These are phyloP conservation scores for Aeminium ludgeri DNA, from an alignment of 495 filamentous ascomycete species.

Conservation along the genomic window DNA sequence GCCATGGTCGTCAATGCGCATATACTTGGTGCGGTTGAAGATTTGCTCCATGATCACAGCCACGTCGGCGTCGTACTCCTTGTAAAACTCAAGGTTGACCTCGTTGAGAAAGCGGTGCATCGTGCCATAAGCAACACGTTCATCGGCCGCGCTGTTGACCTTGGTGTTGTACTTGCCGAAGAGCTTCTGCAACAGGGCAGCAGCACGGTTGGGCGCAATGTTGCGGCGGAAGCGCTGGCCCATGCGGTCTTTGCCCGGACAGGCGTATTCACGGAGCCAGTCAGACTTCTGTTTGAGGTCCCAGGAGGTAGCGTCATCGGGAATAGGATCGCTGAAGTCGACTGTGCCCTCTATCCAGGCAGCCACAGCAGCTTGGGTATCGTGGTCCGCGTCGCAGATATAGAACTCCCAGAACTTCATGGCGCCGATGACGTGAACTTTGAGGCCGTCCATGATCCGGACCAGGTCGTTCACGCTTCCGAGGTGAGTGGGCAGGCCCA, in stretches of 20 bases:
- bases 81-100: slow-evolving; percentile 72
- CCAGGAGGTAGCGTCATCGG: slow-evolving; percentile 40
- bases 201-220: slow-evolving; percentile 49
- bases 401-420: slow-evolving; percentile 90
- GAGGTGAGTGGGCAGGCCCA: slow-evolving; percentile 60
- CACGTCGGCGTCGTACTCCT: slow-evolving; percentile 75
- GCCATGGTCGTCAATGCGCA: slow-evolving; percentile 77
- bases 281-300: slow-evolving; percentile 43
- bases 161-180: slow-evolving; percentile 46
- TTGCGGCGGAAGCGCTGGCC: slow-evolving; percentile 60
- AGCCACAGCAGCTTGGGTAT: slow-evolving; percentile 48
- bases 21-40: slow-evolving; percentile 85
- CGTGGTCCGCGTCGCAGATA: slow-evolving; percentile 58
- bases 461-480: slow-evolving; percentile 56
- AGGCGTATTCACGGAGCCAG: slow-evolving; percentile 42
- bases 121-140: slow-evolving; percentile 20
- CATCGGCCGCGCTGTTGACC: slow-evolving; percentile 18
- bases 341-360: slow-evolving; percentile 48
- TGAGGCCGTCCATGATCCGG: slow-evolving; percentile 67
- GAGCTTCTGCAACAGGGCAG: slow-evolving; percentile 48
- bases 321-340: slow-evolving; percentile 23
- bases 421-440: slow-evolving; percentile 56
- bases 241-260: slow-evolving; percentile 51
- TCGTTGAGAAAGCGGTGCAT: slow-evolving; percentile 49
- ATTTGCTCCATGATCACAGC: slow-evolving; percentile 74